Evolutionary conservation across 495 filamentous ascomycete genomes (phyloP), one percentile per base, ranked within the genome.

Genomic region (Lichenothelia convexa): DNA sequence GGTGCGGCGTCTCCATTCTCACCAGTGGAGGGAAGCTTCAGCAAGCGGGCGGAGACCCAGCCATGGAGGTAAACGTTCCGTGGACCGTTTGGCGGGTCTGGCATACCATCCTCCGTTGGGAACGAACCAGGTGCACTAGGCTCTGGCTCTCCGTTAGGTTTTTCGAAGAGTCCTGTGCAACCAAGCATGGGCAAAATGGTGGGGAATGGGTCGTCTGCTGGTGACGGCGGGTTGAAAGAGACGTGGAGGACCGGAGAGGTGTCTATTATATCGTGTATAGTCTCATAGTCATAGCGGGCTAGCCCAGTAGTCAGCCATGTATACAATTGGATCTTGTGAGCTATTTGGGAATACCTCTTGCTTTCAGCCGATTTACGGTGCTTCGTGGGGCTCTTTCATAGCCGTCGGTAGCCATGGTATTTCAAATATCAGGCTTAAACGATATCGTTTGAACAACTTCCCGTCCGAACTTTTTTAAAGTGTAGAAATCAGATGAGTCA

Each of bases 181-280:
- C 84, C 85, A 42, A 93, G 80, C 82, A 93, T 89, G 24, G 86
- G 86, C 0, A 94, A 63, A 43, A 78, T 73, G 35, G 69, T 64
- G 3, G 84, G 83, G 45, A 85, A 84, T 9, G 75, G 74, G 38
- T 73, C 70, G 18, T 44, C 33, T 31, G 63, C 55, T 0, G 66
- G 61, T 5, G 61, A 60, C 16, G 66, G 59, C 3, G 55, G 48
- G 22, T 62, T 64, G 70, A 93, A 93, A 37, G 84, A 83, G 41
- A 94, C 73, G 60, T 93, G 78, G 5, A 93, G 63, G 8, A 93
- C 69, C 12, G 73, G 73, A 13, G 70, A 69, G 7, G 63, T 60
- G 56, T 92, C 87, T 56, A 94, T 63, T 45, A 94, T 82, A 35
- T 51, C 50, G 51, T 94, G 81, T 51, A 93, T 84, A 4, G 76